Conservation (phyloP, 2,329 filamentous ascomycete genomes). For the Trichoderma sp. region DNA sequence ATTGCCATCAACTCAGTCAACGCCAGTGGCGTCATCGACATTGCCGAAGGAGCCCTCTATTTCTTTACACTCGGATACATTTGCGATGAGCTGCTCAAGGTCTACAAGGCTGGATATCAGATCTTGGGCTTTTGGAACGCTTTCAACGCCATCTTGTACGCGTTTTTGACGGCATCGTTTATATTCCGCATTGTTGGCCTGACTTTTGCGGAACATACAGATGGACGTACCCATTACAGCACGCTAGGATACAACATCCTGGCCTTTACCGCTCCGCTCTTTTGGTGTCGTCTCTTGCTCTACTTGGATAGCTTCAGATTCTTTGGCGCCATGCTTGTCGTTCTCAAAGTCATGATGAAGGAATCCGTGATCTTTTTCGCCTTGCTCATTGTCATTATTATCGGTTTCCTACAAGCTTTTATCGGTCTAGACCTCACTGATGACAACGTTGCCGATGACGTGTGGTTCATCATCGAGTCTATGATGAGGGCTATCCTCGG, state of each 20-base stretch:
- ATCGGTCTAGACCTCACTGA: conserved; percentile 87
- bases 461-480: conserved; percentile 71
- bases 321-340: conserved; percentile 97
- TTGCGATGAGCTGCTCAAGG: conserved; percentile 82
- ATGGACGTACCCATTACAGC: conserved; percentile 64
- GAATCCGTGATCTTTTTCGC: conserved; percentile 96
- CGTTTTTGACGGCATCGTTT: conserved; percentile 76
- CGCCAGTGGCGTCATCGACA: conserved; percentile 75
- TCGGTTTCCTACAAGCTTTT: conserved; percentile 92
- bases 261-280: conserved; percentile 92
- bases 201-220: conserved; percentile 52
- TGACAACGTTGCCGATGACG: conserved; percentile 67
- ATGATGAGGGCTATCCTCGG: conserved; percentile 93
- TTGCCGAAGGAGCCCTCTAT: conserved; percentile 82
- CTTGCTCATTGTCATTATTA: conserved; percentile 76
- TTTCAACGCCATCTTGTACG: conserved; percentile 85
- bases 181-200: conserved; percentile 78
- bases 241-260: conserved; percentile 89
- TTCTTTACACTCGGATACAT: conserved; percentile 90
- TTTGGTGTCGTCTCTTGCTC: conserved; percentile 89
- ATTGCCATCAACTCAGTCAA: conserved; percentile 95
- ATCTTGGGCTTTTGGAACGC: conserved; percentile 98
- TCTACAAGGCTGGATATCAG: conserved; percentile 90
- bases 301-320: conserved; percentile 94
- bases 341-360: conserved; percentile 93